Evolutionary conservation across 371 early-diverging fungal genomes (phyloP).

Genomic region (Mucor racemosus): DNA sequence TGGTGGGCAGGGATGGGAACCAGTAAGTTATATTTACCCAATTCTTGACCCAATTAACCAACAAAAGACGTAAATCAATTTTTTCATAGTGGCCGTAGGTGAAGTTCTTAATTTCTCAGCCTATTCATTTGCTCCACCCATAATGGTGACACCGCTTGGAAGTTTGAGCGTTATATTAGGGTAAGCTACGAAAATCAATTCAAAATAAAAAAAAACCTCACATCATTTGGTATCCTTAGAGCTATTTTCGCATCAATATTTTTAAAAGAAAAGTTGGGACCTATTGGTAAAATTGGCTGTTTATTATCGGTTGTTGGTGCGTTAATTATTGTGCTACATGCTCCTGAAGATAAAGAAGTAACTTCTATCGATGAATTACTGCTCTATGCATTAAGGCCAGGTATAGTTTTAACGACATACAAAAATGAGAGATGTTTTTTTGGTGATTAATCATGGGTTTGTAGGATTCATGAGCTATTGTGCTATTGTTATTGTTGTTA

Average conservation of each 20-base stretch:
- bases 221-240: constrained; percentile 11
- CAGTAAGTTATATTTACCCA: constrained; percentile 50
- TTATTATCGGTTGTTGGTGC: constrained; percentile 89
- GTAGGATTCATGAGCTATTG: constrained; percentile 81
- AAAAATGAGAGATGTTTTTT: constrained; percentile 30
- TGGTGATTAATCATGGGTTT: background rate
- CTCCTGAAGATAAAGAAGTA: constrained; percentile 83
- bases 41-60: background rate
- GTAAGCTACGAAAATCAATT: constrained; percentile 33
- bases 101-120: constrained; percentile 93
- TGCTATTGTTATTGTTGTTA: constrained; percentile 59
- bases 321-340: constrained; percentile 85
- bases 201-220: background rate
- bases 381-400: constrained; percentile 49
- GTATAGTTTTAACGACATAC: background rate
- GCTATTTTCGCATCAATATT: constrained; percentile 43
- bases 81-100: constrained; percentile 78
- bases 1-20: constrained; percentile 95
- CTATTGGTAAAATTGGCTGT: constrained; percentile 86
- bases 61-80: background rate
- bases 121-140: constrained; percentile 92
- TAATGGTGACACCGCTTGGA: constrained; percentile 91
- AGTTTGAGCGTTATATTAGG: constrained; percentile 87
- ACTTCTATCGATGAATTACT: constrained; percentile 64
- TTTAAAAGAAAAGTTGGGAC: constrained; percentile 81